Conservation (phyloP, 495 filamentous ascomycete species). For the Rostrohypoxylon terebratum region DNA sequence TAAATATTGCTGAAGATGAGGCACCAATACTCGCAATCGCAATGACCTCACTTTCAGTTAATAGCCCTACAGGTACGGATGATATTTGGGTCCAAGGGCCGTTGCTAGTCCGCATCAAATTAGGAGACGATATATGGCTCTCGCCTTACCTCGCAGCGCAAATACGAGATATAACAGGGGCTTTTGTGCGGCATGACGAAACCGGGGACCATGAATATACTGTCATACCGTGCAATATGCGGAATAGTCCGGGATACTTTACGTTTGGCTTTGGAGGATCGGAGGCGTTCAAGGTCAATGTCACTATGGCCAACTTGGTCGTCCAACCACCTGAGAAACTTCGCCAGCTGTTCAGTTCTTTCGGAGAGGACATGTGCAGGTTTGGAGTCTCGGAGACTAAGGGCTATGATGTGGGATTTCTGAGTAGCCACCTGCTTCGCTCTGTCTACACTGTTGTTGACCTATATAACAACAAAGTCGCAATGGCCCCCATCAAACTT, state of each 20-base stretch:
- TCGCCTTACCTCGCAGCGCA: slow-evolving; percentile 10
- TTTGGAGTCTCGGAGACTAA: slow-evolving; percentile 3
- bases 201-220: slow-evolving; percentile 1
- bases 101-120: slow-evolving; percentile 1
- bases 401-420: neutral
- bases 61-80: slow-evolving; percentile 7
- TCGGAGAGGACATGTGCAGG: slow-evolving; percentile 3
- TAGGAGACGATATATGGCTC: slow-evolving; percentile 6
- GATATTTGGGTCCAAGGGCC: slow-evolving; percentile 5
- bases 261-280: slow-evolving; percentile 8
- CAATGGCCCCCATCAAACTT: slow-evolving; percentile 10
- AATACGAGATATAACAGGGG: slow-evolving; percentile 8
- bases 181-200: neutral
- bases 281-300: neutral
- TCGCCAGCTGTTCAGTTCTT: slow-evolving; percentile 9
- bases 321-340: neutral
- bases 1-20: too few species aligned
- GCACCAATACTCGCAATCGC: neutral
- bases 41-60: slow-evolving; percentile 10
- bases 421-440: slow-evolving; percentile 2
- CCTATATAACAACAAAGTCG: neutral
- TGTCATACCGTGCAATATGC: slow-evolving; percentile 1
- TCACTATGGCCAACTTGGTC: slow-evolving; percentile 3
- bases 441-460: slow-evolving; percentile 11
- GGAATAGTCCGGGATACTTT: neutral